These are phyloP conservation scores for Cryoendolithus antarcticus DNA, from an alignment of 2,329 filamentous ascomycete species.

Conservation along the genomic window DNA sequence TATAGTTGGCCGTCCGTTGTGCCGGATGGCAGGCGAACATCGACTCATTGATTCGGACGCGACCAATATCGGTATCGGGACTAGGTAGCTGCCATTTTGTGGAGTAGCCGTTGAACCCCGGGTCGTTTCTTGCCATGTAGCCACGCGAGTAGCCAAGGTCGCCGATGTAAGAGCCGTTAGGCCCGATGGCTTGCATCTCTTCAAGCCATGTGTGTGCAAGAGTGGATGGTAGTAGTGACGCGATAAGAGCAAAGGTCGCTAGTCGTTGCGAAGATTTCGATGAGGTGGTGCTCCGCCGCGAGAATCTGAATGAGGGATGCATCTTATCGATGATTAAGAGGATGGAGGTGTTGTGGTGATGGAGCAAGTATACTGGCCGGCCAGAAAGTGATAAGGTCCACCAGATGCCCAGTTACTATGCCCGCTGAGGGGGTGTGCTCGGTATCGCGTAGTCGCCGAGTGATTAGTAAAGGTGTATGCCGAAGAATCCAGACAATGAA, in stretches of 20 bases:
- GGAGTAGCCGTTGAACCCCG: conserved; percentile 45
- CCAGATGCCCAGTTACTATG: no score
- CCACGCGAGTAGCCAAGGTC: conserved; percentile 60
- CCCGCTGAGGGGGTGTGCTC: no score
- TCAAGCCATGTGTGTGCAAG: conserved; percentile 74
- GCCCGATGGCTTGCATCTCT: conserved; percentile 54
- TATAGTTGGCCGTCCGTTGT: conserved; percentile 45
- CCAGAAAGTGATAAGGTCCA: no score
- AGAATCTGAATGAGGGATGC: no score
- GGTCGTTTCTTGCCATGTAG: conserved; percentile 46
- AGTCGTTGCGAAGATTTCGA: not conserved
- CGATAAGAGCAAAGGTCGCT: conserved; percentile 14
- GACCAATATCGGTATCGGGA: conserved; percentile 24
- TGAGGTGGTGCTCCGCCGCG: no score
- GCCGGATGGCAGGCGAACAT: conserved; percentile 51
- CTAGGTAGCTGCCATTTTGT: conserved; percentile 53
- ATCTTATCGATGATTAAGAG: no score
- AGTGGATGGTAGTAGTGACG: conserved; percentile 6
- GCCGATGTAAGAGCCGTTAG: conserved; percentile 62
- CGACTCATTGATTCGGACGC: conserved; percentile 35
- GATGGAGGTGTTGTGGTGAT: no score
- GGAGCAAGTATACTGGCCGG: no score
- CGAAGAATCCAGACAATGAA: no score
- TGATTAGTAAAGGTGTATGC: no score
- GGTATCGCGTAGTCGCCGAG: no score